Conservation (phyloP, 352 stramenopile species). For the Phytophthora pluvialis region DNA sequence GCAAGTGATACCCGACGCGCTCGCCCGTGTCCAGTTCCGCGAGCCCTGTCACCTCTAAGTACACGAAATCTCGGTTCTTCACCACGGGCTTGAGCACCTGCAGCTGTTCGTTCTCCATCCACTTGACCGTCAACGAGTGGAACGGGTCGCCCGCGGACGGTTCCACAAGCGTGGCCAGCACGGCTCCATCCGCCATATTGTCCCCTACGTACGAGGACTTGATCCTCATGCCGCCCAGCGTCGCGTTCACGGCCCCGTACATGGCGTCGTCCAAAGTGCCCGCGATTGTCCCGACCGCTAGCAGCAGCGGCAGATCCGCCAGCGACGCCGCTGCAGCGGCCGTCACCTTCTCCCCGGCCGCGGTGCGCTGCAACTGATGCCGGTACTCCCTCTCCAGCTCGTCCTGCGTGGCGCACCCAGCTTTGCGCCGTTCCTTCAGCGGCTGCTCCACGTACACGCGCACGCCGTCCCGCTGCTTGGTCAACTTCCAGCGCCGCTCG, state of each 20-base stretch:
- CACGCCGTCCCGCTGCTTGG: constrained; percentile 35
- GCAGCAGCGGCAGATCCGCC: constrained; percentile 35
- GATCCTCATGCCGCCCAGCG: constrained; percentile 38
- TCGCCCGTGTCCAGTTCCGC: constrained; percentile 43
- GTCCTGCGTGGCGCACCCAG: constrained; percentile 22
- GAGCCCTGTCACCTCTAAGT: constrained; percentile 56
- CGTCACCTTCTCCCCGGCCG: constrained; percentile 21
- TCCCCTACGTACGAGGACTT: constrained; percentile 57
- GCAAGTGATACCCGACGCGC: constrained; percentile 59
- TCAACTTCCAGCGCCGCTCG: constrained; percentile 33
- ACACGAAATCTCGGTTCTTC: constrained; percentile 64
- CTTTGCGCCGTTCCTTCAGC: constrained; percentile 29
- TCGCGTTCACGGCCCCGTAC: constrained; percentile 47
- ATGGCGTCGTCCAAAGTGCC: constrained; percentile 49
- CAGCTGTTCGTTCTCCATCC: constrained; percentile 43
- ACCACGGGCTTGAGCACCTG: constrained; percentile 38
- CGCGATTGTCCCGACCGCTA: constrained; percentile 38
- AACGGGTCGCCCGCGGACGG: constrained; percentile 54
- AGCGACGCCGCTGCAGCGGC: constrained; percentile 28
- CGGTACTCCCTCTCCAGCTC: constrained; percentile 33
- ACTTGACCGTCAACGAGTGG: constrained; percentile 44
- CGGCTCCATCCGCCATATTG: constrained; percentile 43
- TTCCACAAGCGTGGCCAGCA: constrained; percentile 55
- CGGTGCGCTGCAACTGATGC: constrained; percentile 14
- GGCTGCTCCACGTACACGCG: constrained; percentile 37